These are phyloP conservation scores for Colletotrichum siamense DNA, from an alignment of 2,329 filamentous ascomycete genomes.

Conservation along the genomic window DNA sequence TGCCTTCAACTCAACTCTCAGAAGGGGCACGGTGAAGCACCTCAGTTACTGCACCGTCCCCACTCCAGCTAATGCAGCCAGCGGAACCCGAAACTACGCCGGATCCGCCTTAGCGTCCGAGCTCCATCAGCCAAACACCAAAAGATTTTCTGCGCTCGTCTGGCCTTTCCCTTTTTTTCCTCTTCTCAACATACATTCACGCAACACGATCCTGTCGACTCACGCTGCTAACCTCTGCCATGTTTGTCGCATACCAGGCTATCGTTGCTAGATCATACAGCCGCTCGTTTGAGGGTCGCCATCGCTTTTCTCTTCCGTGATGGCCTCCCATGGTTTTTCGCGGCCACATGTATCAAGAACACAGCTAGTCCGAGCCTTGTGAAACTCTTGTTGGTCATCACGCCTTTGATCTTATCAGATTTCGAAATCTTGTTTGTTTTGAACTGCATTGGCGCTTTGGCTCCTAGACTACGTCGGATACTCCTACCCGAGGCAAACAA, in stretches of 20 bases:
- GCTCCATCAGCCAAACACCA: neutral
- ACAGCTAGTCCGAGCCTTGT: neutral
- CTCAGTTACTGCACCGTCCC: neutral
- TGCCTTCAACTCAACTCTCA: neutral
- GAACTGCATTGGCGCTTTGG: neutral
- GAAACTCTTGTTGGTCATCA: neutral
- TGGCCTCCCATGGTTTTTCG: constrained; percentile 49
- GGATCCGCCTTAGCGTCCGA: constrained; percentile 1
- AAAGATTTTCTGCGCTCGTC: constrained; percentile 12
- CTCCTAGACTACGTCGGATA: neutral
- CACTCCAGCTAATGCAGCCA: neutral
- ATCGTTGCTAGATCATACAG: constrained; percentile 21
- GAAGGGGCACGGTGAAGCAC: neutral
- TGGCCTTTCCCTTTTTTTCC: neutral
- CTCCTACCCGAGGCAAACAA: neutral
- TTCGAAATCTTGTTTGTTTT: neutral
- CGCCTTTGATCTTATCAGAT: neutral
- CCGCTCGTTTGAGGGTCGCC: constrained; percentile 42
- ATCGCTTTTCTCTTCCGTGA: constrained; percentile 39
- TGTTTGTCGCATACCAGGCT: constrained; percentile 15
- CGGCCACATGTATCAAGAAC: constrained; percentile 39
- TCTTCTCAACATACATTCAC: constrained; percentile 13
- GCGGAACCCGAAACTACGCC: neutral
- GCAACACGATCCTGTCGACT: constrained; percentile 21
- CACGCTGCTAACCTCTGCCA: constrained; percentile 11